Percentiles rank a stretch among this genome's conserved stretches.
phyloP scores from a whole-genome alignment of 371 early-diverging fungal species.

The Lichtheimia corymbifera region DNA sequence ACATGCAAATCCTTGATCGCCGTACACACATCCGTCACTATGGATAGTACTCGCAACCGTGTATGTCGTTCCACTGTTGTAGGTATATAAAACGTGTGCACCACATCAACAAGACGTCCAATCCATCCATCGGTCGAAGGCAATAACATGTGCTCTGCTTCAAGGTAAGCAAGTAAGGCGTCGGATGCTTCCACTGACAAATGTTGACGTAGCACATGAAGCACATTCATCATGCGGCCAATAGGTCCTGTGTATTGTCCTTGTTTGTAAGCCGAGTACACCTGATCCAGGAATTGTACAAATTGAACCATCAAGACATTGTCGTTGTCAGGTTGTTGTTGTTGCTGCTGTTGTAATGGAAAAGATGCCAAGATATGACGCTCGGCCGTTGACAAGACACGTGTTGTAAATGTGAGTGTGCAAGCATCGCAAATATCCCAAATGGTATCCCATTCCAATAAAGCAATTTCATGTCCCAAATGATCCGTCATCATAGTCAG shows the following conservation, averaged over 20 bases:
- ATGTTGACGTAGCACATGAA: constrained; percentile 57
- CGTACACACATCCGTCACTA: constrained; percentile 56
- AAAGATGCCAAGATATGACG: not conserved
- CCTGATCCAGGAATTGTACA: constrained; percentile 26
- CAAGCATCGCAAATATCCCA: constrained; percentile 47
- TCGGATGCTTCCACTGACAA: constrained; percentile 59
- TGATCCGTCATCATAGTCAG: constrained; percentile 18
- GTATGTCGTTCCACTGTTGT: constrained; percentile 33
- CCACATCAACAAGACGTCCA: constrained; percentile 51
- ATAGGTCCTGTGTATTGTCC: constrained; percentile 41
- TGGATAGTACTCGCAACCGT: constrained; percentile 54
- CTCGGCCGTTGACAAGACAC: not conserved
- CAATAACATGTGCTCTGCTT: constrained; percentile 59
- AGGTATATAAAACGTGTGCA: constrained; percentile 58
- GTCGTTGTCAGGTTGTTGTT: not conserved
- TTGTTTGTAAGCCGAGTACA: constrained; percentile 25
- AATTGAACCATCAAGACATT: constrained; percentile 22
- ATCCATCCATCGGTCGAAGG: constrained; percentile 70
- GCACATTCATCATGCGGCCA: constrained; percentile 55
- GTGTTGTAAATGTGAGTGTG: constrained; percentile 7
- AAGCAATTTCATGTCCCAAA: constrained; percentile 15
- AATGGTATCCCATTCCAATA: constrained; percentile 48
- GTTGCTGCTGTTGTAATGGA: not conserved
- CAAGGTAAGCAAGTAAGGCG: constrained; percentile 60
- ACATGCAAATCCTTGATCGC: constrained; percentile 63